A percentile compares a stretch with the other conserved stretches of the same genome.
These are phyloP conservation scores for Camelina laxa DNA, from an alignment of 345 rosid genomes.

Conservation along the genomic window DNA sequence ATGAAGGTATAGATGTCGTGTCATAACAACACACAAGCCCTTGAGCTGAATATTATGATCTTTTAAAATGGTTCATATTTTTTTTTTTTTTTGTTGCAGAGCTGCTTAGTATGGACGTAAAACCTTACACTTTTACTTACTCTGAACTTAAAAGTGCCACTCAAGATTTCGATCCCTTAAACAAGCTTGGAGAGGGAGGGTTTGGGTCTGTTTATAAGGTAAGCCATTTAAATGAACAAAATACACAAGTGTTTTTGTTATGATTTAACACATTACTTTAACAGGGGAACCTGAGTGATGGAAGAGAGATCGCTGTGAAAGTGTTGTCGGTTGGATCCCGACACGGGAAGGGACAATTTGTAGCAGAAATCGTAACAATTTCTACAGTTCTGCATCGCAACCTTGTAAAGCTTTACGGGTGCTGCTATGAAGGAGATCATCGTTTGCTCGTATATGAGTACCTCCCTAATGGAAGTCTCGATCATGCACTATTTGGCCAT, in stretches of 20 bases:
- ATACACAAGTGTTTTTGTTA: no score
- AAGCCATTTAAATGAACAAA: neutral
- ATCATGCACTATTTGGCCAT: constrained; percentile 14
- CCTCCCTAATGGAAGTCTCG: constrained; percentile 30
- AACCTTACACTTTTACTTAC: constrained; percentile 59
- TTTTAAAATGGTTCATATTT: no score
- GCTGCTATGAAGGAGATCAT: constrained; percentile 37
- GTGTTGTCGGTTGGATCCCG: constrained; percentile 57
- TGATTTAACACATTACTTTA: neutral
- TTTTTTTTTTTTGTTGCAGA: constrained; percentile 36
- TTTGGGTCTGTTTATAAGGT: constrained; percentile 46
- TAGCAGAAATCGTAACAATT: constrained; percentile 59
- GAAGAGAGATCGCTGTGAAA: constrained; percentile 58
- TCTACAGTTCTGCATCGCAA: constrained; percentile 39
- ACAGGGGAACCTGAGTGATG: constrained; percentile 37
- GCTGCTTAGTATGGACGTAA: constrained; percentile 51
- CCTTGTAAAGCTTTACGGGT: constrained; percentile 38
- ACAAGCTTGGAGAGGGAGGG: constrained; percentile 77
- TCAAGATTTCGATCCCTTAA: constrained; percentile 52
- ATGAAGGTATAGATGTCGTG: constrained; percentile 52
- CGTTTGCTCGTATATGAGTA: constrained; percentile 20
- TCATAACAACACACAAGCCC: neutral
- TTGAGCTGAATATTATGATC: neutral
- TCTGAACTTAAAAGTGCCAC: constrained; percentile 61
- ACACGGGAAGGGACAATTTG: constrained; percentile 66